Evolutionary conservation across 768 basidiomycete genomes (phyloP).

Genomic region (Hydnomerulius pinastri): DNA sequence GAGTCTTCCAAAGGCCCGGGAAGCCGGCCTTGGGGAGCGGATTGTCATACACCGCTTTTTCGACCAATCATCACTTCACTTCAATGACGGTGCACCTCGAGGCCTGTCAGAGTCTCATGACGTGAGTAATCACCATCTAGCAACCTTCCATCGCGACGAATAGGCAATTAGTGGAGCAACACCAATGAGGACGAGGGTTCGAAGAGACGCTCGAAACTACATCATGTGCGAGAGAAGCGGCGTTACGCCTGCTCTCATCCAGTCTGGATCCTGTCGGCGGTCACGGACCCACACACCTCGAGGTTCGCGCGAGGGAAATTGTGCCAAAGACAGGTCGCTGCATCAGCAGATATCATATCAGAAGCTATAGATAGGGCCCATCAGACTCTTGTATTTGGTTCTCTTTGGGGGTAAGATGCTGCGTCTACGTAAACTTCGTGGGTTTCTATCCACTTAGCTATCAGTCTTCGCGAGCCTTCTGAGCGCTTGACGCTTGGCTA

Average conservation of each 20-base stretch:
- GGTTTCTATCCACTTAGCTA: conserved; percentile 2
- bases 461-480: neutral
- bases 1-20: neutral
- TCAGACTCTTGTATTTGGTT: neutral
- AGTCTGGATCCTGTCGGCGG: neutral
- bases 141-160: conserved; percentile 8
- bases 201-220: neutral
- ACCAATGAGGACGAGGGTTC: conserved; percentile 4
- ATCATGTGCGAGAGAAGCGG: conserved; percentile 7
- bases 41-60: neutral
- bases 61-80: neutral
- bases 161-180: conserved; percentile 6
- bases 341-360: conserved; percentile 4
- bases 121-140: neutral
- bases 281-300: conserved; percentile 5
- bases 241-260: conserved; percentile 1
- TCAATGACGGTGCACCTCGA: neutral
- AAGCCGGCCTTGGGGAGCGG: neutral
- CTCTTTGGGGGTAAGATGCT: neutral
- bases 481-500: neutral
- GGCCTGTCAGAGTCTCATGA: neutral
- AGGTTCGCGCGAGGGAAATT: conserved; percentile 2
- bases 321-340: neutral
- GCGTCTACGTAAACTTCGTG: conserved; percentile 14
- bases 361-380: conserved; percentile 7